A percentile compares a stretch with the other conserved stretches of the same genome.
These are phyloP conservation scores for Trichoderma parareesei DNA, from an alignment of 495 filamentous ascomycete genomes.

Conservation along the genomic window DNA sequence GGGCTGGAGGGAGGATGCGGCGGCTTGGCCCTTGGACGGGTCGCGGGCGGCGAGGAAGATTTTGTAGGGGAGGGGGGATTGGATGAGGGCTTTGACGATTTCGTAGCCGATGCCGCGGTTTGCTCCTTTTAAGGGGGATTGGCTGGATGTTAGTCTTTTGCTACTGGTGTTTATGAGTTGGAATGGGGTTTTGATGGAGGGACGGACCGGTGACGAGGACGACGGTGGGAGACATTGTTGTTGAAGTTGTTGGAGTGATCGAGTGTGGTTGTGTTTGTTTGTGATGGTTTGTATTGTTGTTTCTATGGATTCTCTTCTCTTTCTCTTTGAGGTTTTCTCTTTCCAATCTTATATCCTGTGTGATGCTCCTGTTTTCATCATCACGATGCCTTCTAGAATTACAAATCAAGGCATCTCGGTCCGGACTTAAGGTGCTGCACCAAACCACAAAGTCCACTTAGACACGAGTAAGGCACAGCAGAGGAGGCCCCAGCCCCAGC, in stretches of 20 bases:
- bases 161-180: neutral
- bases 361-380: too few species aligned
- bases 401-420: too few species aligned
- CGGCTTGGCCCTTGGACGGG: conserved; percentile 34
- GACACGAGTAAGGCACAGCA: too few species aligned
- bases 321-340: too few species aligned
- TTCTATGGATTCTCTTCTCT: too few species aligned
- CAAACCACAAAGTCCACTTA: too few species aligned
- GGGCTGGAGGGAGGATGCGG: conserved; percentile 28
- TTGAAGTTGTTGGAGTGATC: neutral
- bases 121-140: conserved; percentile 19
- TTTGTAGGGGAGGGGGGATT: conserved; percentile 30
- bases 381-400: too few species aligned
- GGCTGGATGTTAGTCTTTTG: too few species aligned
- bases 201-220: conserved; percentile 29
- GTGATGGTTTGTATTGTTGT: neutral
- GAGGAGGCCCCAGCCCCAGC: too few species aligned
- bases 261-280: neutral
- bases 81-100: conserved; percentile 33
- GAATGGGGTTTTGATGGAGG: neutral
- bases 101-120: conserved; percentile 46
- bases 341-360: too few species aligned
- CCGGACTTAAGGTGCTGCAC: too few species aligned
- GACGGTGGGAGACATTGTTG: conserved; percentile 13
- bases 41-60: conserved; percentile 38